Conservation (phyloP, 208 protist species). For the Sergeia podlipaevii region DNA sequence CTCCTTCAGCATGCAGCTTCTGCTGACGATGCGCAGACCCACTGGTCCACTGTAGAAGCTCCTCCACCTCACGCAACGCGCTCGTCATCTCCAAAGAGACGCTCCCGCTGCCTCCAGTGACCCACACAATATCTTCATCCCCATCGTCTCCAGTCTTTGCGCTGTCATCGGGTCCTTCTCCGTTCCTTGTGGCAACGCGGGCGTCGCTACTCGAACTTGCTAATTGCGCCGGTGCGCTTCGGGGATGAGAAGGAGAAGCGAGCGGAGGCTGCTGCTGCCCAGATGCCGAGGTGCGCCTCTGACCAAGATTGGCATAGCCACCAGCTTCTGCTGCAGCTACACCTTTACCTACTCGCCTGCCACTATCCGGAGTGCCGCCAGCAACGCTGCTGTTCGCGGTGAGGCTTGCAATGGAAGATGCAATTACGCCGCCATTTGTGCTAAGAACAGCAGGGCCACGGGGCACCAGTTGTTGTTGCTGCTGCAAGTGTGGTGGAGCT, state of each 20-base stretch:
- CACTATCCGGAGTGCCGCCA: too few species aligned
- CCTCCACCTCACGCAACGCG: not conserved
- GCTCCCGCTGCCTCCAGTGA: constrained; percentile 5
- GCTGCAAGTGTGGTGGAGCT: too few species aligned
- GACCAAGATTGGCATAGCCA: not conserved
- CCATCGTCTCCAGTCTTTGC: not conserved
- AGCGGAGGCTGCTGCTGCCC: not conserved
- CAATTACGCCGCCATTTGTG: too few species aligned
- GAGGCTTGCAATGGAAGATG: too few species aligned
- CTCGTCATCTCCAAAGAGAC: not conserved
- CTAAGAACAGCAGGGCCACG: too few species aligned
- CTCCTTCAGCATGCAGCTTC: not conserved
- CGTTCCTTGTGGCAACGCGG: not conserved
- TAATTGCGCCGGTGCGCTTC: not conserved
- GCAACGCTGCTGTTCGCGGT: too few species aligned
- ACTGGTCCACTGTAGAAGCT: not conserved
- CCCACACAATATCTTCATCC: constrained; percentile 10
- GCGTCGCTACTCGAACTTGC: not conserved
- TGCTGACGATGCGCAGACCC: not conserved
- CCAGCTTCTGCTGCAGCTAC: too few species aligned
- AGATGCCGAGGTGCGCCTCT: not conserved
- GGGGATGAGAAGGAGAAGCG: not conserved
- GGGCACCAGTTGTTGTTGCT: too few species aligned
- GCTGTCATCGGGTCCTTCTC: not conserved
- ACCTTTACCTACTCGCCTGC: too few species aligned